Percentiles rank a stretch among this genome's conserved stretches.
These are phyloP conservation scores for Cladosporium sp. DNA, from an alignment of 2,329 filamentous ascomycete genomes.

Conservation along the genomic window DNA sequence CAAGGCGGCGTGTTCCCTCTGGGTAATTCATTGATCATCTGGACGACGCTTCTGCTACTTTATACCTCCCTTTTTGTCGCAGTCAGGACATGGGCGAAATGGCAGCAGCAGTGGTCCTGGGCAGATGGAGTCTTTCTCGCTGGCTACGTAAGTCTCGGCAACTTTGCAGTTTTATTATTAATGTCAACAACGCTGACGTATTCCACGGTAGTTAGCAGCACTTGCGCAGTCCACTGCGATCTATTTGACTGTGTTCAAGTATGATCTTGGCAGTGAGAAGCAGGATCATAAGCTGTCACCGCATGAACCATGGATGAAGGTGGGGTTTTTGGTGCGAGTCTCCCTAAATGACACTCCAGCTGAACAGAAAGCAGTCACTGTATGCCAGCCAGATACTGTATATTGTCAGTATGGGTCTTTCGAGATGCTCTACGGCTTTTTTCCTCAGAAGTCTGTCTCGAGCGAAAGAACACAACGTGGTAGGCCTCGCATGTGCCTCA, in stretches of 20 bases:
- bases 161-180: too few species aligned
- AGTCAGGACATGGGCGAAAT: neutral
- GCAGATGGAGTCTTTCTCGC: neutral
- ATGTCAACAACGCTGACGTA: neutral
- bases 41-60: neutral
- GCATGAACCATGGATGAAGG: neutral
- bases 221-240: neutral
- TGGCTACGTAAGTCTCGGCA: neutral
- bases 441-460: neutral
- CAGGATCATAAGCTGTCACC: neutral
- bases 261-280: neutral
- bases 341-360: neutral
- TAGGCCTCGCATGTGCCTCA: neutral
- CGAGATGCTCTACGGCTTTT: slow-evolving; percentile 2
- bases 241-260: neutral
- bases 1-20: neutral
- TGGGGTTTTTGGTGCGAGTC: neutral
- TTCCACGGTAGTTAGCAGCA: neutral
- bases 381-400: neutral
- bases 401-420: neutral
- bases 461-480: neutral
- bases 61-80: neutral
- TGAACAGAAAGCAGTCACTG: neutral
- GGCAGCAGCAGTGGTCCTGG: neutral
- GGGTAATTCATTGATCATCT: neutral